Conservation (phyloP, 768 basidiomycete genomes). For the Strobilomyces dryophilus region DNA sequence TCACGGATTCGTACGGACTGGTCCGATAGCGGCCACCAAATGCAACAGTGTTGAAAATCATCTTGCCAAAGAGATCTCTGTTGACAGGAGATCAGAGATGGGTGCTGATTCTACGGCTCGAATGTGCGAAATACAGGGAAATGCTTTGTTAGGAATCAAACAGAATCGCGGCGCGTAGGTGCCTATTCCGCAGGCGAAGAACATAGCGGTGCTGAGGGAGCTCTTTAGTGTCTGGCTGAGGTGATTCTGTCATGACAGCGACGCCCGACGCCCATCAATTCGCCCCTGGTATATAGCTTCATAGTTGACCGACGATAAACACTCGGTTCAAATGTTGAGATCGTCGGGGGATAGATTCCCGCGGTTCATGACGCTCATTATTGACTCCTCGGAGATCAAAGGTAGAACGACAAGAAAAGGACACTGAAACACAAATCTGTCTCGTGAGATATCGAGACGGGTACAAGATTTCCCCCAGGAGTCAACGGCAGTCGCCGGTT, state of each 20-base stretch:
- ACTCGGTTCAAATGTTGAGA: conserved; percentile 8
- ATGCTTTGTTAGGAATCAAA: conserved; percentile 2
- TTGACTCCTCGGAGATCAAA: conserved; percentile 27
- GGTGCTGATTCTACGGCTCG: conserved; percentile 17
- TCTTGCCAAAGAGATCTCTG: conserved; percentile 21
- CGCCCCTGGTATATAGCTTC: conserved; percentile 8
- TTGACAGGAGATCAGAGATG: conserved; percentile 16
- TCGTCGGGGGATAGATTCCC: conserved; percentile 8
- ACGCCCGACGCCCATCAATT: conserved; percentile 15
- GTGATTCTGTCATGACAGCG: conserved; percentile 1
- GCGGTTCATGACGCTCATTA: conserved; percentile 6
- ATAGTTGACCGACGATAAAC: conserved; percentile 4
- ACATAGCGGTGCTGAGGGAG: not conserved
- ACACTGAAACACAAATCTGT: conserved; percentile 13
- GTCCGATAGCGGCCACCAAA: conserved; percentile 19
- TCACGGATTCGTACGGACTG: conserved; percentile 23
- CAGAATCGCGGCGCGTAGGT: conserved; percentile 1
- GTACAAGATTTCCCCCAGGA: conserved; percentile 12
- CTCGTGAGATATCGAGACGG: conserved; percentile 21
- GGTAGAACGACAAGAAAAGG: conserved; percentile 11
- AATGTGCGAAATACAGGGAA: conserved; percentile 4
- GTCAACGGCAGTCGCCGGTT: conserved; percentile 16
- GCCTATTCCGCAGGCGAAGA: not conserved
- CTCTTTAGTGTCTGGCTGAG: not conserved
- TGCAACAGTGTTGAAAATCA: conserved; percentile 18